phyloP scores from a whole-genome alignment of 2,329 filamentous ascomycete species.

The Sporothrix pseudoabietina region DNA sequence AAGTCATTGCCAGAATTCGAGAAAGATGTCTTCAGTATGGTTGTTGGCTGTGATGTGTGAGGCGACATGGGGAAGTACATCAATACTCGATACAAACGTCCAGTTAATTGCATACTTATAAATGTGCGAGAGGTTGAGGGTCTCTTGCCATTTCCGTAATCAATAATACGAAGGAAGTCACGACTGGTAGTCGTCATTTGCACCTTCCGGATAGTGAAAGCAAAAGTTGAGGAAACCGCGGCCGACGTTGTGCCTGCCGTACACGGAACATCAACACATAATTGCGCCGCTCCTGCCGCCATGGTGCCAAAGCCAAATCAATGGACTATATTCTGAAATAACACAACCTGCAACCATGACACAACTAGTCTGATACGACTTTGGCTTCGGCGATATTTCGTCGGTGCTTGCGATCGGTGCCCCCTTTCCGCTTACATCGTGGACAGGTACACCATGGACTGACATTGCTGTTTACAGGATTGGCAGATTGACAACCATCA shows the following conservation, averaged over 20 bases:
- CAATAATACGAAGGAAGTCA: neutral
- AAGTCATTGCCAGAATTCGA: neutral
- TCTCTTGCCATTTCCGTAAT: neutral
- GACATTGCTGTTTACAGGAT: neutral
- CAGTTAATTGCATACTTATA: neutral
- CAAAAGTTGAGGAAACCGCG: neutral
- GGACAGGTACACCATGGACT: neutral
- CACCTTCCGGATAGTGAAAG: neutral
- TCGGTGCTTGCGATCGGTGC: neutral
- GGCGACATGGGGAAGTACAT: neutral
- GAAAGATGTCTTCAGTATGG: neutral
- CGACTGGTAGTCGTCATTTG: neutral
- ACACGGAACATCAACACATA: neutral
- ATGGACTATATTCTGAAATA: no score
- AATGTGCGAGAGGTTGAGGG: neutral
- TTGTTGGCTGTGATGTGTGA: neutral
- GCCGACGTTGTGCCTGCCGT: neutral
- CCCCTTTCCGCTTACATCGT: neutral
- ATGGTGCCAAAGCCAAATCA: neutral
- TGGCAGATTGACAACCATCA: no score
- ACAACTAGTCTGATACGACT: neutral
- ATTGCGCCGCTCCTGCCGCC: neutral
- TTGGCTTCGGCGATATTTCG: neutral
- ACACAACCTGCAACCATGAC: no score
- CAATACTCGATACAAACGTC: neutral